Evolutionary conservation across 2,329 filamentous ascomycete genomes (phyloP), one percentile per base, ranked within the genome.

Genomic region (Chrysosporium keratinophilum): DNA sequence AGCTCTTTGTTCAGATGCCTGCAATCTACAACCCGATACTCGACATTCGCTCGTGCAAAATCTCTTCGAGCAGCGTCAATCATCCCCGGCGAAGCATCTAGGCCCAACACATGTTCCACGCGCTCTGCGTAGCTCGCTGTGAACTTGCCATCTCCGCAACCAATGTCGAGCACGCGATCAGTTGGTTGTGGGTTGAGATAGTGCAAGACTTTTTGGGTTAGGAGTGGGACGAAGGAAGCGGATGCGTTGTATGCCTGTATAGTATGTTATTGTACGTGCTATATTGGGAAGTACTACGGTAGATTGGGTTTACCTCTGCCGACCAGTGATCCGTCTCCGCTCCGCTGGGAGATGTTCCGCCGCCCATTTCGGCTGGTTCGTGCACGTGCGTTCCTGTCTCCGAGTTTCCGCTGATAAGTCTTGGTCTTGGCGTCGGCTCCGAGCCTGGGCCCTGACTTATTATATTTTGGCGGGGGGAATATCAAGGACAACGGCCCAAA

Each of bases 91-190:
- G 81, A 84, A 53, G 74, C 73, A 63, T 85, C 82, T 7, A 81
- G 67, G 3, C 81, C 82, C 56, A 81, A 71, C 33, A 83, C 71
- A 0, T 76, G 76, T 0, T 54, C 69, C 1, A 78, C 78, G 15
- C 49, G 69, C 61, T 7, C 72, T 60, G 74, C 72, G 51, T 83
- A 76, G 49, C 81, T 72, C 1, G 76, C 64, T 37, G 80, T 78
- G 56, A 84, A 70, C 20, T 82, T 71, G 35, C 80, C 81, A 64
- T 84, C 81, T 42, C 82, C 82, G 59, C 82, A 85, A 12, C 82
- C 82, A 51, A 85, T 67, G 58, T 85, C 82, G 1, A 85, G 69
- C 19, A 85, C 74, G 14, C 70, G 64, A 62, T 85, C 81, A 58
- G 79, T 75, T 28, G 75, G 71, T 54, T 80, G 73, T 0, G 81